Evolutionary conservation across 768 basidiomycete genomes (phyloP).

Genomic region (Imleria badia): DNA sequence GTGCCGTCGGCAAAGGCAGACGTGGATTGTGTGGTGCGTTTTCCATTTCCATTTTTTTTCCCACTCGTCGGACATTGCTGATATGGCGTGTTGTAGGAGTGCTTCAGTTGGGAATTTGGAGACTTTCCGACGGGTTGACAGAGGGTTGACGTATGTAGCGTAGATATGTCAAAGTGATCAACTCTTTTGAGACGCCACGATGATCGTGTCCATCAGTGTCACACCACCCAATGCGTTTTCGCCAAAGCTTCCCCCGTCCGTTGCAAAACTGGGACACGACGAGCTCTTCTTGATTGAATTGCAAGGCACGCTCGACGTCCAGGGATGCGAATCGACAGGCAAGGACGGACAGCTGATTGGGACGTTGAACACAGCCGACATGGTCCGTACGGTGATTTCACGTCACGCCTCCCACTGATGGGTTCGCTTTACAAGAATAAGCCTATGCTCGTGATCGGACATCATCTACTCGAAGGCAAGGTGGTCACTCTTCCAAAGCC

Average conservation of each 20-base stretch:
- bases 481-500: conserved; percentile 75
- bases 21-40: conserved; percentile 69
- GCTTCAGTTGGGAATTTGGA: conserved; percentile 71
- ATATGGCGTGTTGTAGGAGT: conserved; percentile 45
- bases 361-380: conserved; percentile 64
- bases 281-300: conserved; percentile 85
- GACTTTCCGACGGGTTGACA: conserved; percentile 33
- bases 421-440: conserved; percentile 46
- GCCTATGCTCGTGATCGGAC: conserved; percentile 78
- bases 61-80: neutral
- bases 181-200: conserved; percentile 26
- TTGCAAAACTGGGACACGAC: conserved; percentile 74
- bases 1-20: conserved; percentile 57
- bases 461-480: conserved; percentile 90
- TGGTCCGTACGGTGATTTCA: conserved; percentile 40
- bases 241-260: conserved; percentile 54
- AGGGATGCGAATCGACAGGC: conserved; percentile 48
- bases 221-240: conserved; percentile 35
- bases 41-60: too few relatives aligned
- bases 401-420: conserved; percentile 3
- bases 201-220: conserved; percentile 64
- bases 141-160: neutral
- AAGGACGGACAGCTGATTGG: conserved; percentile 76
- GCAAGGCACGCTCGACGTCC: conserved; percentile 79
- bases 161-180: neutral